Evolutionary conservation across 768 basidiomycete species (phyloP), one percentile per base, ranked within the genome.

Genomic region (Calocybe gangraenosa): DNA sequence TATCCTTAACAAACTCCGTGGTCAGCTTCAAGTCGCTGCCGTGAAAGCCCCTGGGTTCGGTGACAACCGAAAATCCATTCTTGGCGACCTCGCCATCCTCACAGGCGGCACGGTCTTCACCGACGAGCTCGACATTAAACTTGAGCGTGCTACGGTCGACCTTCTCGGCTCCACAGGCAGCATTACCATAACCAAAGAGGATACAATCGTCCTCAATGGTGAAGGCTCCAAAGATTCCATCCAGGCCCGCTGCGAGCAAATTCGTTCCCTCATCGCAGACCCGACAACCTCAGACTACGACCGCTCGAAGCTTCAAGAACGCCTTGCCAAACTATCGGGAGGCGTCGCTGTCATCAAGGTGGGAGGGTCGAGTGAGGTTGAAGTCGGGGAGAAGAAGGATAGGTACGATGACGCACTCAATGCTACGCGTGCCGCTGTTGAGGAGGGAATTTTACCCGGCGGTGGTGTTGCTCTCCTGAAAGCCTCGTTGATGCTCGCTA

Each of bases 371-470:
- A 82, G 78, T 42, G 95, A 98, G 66, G 95, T 97, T 41, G 95
- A 97, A 69, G 95, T 98, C 49, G 78, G 94, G 6, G 95, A 98
- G 79, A 98, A 97, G 90, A 96, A 98, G 82, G 95, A 98, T 64
- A 79, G 94, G 30, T 97, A 96, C 60, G 94, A 97, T 55, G 92
- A 95, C 61, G 94, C 94, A 1, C 76, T 97, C 37, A 96, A 96
- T 65, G 93, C 94, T n/a, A 98, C 95, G 3, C 87, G 95, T 32
- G 95, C 95, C 19, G 93, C 95, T 36, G 95, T 98, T 22, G 95
- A 97, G 70, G 94, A 99, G 66, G 95, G 95, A 61, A 96, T 97
- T 59, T 85, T 98, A 25, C 95, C 95, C 42, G 95, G 95, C 35
- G 95, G 95, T 59, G 94, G 94, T 64, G 84, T 91, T 23, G 94